Percentiles rank a stretch among this genome's conserved stretches.
phyloP scores from a whole-genome alignment of 2,329 filamentous ascomycete genomes.

The Claviceps humidiphila region DNA sequence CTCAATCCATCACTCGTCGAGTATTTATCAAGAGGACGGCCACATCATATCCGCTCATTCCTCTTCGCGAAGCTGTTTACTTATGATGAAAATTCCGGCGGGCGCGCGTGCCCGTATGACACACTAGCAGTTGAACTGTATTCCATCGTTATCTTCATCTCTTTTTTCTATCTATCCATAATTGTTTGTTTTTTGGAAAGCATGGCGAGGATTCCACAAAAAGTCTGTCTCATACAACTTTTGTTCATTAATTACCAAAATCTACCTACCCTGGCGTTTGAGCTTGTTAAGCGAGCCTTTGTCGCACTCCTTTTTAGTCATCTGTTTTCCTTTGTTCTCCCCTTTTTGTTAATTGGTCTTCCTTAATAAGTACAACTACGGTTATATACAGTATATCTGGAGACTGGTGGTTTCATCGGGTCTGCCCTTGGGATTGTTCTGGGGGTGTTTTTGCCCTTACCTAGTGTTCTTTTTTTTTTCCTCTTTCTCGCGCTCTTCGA shows the following conservation, averaged over 20 bases:
- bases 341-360: background rate
- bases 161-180: background rate
- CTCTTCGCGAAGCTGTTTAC: too few species aligned
- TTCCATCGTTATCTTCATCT: background rate
- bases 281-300: conserved; percentile 4
- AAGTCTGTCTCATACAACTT: conserved; percentile 5
- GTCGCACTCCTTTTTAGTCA: background rate
- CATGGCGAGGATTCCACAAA: conserved; percentile 19
- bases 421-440: too few species aligned
- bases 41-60: too few species aligned
- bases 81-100: too few species aligned
- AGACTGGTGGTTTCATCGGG: too few species aligned
- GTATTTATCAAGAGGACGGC: too few species aligned
- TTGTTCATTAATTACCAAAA: background rate
- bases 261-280: conserved; percentile 13
- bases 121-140: too few species aligned
- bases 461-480: too few species aligned
- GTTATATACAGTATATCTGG: background rate
- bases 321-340: background rate
- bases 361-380: background rate
- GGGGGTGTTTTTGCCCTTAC: too few species aligned
- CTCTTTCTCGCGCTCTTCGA: too few species aligned
- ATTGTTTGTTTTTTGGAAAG: conserved; percentile 18
- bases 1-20: background rate
- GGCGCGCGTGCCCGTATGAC: too few species aligned